Conservation (phyloP, 73 alveolate genomes). For the Paramecium caudatum region DNA sequence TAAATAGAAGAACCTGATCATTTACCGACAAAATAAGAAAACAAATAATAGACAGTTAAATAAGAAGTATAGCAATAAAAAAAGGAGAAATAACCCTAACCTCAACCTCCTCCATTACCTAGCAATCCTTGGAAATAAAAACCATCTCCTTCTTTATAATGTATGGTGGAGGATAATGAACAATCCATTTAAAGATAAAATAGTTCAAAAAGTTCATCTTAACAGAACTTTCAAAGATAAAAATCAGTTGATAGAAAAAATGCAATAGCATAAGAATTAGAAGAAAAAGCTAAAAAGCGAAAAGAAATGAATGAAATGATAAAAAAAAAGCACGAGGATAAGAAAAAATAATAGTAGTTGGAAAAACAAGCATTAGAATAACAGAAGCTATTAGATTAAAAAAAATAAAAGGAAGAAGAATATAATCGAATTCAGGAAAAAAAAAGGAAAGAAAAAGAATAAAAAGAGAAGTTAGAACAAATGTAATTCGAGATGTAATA, state of each 20-base stretch:
- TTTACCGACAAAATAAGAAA: background rate
- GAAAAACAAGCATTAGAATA: constrained; percentile 31
- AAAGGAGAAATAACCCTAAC: no score
- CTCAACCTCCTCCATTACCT: background rate
- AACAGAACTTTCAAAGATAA: background rate
- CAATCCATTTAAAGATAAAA: background rate
- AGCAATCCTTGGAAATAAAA: constrained; percentile 63
- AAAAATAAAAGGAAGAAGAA: constrained; percentile 47
- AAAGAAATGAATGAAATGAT: constrained; percentile 45
- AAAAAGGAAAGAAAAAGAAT: constrained; percentile 31
- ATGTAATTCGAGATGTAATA: constrained; percentile 26
- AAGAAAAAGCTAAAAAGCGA: constrained; percentile 50
- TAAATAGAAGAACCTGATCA: background rate
- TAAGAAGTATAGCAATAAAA: background rate
- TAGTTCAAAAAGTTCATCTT: background rate
- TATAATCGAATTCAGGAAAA: constrained; percentile 9
- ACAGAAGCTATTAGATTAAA: background rate
- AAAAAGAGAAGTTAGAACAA: background rate
- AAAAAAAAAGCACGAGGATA: constrained; percentile 53
- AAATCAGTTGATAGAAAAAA: constrained; percentile 38
- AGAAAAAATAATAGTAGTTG: constrained; percentile 21
- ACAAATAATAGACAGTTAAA: background rate
- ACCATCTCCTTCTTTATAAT: background rate
- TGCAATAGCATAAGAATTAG: background rate
- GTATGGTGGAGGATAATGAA: constrained; percentile 31